Evolutionary conservation across 78 protist genomes (phyloP).

Genomic region (Capsaspora owczarzaki): DNA sequence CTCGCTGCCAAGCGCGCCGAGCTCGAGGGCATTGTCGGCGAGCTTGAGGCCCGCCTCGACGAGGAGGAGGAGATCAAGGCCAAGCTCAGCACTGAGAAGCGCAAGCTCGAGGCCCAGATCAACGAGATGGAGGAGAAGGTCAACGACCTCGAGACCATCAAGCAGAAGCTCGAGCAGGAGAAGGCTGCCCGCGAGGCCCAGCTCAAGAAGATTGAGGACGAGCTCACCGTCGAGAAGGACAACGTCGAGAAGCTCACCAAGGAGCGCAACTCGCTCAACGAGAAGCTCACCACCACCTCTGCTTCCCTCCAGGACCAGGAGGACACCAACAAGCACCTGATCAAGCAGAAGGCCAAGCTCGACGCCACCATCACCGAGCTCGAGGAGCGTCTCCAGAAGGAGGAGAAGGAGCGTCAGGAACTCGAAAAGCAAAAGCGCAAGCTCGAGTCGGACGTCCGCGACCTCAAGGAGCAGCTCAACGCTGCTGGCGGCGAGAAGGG

Average conservation of each 20-base stretch:
- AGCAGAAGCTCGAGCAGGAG: constrained; percentile 1
- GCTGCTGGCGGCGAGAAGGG: constrained; percentile 11
- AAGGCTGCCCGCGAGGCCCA: background rate
- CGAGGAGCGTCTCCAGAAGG: constrained; percentile 16
- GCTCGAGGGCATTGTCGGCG: constrained; percentile 19
- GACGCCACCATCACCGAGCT: constrained; percentile 20
- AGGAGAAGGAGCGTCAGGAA: constrained; percentile 12
- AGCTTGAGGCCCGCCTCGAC: constrained; percentile 23
- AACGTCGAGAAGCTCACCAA: background rate
- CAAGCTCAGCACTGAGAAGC: constrained; percentile 8
- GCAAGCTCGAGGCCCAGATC: constrained; percentile 28
- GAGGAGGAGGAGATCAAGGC: constrained; percentile 14
- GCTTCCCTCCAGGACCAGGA: constrained; percentile 16
- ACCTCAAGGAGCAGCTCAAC: constrained; percentile 10
- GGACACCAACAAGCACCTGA: constrained; percentile 13
- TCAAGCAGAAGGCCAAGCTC: constrained; percentile 22
- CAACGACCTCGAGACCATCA: constrained; percentile 24
- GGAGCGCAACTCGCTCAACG: background rate
- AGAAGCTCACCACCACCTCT: background rate
- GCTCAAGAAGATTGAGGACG: constrained; percentile 17
- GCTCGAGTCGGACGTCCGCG: background rate
- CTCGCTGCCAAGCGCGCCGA: background rate
- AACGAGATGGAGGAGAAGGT: constrained; percentile 36
- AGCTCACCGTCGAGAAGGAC: constrained; percentile 1
- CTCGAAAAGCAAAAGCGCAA: constrained; percentile 5